A percentile compares a stretch with the other conserved stretches of the same genome.
These are phyloP conservation scores for Colletotrichum liriopes DNA, from an alignment of 2,329 filamentous ascomycete genomes.

Conservation along the genomic window DNA sequence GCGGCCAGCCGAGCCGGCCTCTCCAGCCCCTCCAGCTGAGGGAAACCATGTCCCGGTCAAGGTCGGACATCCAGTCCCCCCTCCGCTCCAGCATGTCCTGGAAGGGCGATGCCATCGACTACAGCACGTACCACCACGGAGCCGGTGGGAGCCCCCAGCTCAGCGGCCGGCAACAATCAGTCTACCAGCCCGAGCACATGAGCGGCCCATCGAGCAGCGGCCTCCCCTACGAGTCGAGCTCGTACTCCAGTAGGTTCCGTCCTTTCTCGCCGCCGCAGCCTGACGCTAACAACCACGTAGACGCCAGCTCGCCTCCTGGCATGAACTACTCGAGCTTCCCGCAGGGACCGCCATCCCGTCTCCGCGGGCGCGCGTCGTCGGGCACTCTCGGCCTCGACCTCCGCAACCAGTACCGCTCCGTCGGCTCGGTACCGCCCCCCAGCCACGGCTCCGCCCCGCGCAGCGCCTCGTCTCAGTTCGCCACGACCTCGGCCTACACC, in stretches of 20 bases:
- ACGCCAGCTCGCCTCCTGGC: slow-evolving; percentile 64
- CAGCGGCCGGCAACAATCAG: slow-evolving; percentile 62
- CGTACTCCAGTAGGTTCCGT: slow-evolving; percentile 65
- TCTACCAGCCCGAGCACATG: slow-evolving; percentile 68
- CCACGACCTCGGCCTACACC: slow-evolving; percentile 56
- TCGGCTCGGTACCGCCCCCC: slow-evolving; percentile 51
- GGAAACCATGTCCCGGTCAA: slow-evolving; percentile 70
- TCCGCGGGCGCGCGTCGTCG: slow-evolving; percentile 66
- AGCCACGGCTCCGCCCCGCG: slow-evolving; percentile 52
- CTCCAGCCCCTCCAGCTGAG: slow-evolving; percentile 73
- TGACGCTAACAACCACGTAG: slow-evolving; percentile 52
- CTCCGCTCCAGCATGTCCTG: slow-evolving; percentile 74
- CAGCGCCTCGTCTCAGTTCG: slow-evolving; percentile 42
- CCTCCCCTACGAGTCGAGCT: slow-evolving; percentile 65
- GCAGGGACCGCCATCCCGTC: slow-evolving; percentile 60
- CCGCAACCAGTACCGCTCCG: slow-evolving; percentile 60
- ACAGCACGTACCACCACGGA: slow-evolving; percentile 66
- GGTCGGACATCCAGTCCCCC: slow-evolving; percentile 73
- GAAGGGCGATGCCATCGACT: slow-evolving; percentile 74
- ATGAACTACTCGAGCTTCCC: slow-evolving; percentile 66
- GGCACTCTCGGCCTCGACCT: slow-evolving; percentile 63
- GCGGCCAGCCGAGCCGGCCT: slow-evolving; percentile 63
- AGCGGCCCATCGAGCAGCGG: slow-evolving; percentile 57
- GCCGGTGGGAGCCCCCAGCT: slow-evolving; percentile 63
- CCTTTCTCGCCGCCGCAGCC: neutral